Evolutionary conservation across 108 stramenopile genomes (phyloP).

Genomic region (Pseudonitzschia pungens): DNA sequence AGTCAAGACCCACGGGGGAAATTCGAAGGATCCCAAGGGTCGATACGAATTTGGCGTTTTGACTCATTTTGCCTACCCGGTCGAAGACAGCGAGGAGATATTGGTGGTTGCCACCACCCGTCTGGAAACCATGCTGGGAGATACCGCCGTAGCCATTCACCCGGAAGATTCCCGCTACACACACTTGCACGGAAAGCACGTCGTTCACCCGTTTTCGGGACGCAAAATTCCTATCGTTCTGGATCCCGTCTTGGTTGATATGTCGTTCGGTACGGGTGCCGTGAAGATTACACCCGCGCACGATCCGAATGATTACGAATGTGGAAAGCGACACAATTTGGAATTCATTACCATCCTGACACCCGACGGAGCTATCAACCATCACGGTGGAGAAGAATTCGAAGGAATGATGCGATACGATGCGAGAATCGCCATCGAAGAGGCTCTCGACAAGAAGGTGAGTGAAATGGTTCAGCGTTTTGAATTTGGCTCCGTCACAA

Average conservation of each 20-base stretch:
- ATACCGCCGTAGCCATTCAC: constrained; percentile 98
- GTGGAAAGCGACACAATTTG: constrained; percentile 94
- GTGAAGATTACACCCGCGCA: constrained; percentile 99
- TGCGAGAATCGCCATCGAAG: constrained; percentile 95
- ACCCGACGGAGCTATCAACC: constrained; percentile 92
- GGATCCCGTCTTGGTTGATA: constrained; percentile 95
- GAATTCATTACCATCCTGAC: constrained; percentile 92
- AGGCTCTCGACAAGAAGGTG: constrained; percentile 88
- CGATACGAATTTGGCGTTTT: constrained; percentile 98
- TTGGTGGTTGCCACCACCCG: constrained; percentile 98
- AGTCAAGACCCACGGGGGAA: constrained; percentile 96
- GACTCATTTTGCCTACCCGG: constrained; percentile 96
- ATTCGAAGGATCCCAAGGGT: constrained; percentile 81
- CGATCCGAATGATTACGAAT: constrained; percentile 99
- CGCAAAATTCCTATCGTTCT: constrained; percentile 91
- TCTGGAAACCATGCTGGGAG: constrained; percentile 99
- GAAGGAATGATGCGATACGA: constrained; percentile 98
- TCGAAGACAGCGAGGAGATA: constrained; percentile 91
- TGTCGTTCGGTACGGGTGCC: constrained; percentile 98
- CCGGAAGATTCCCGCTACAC: constrained; percentile 97
- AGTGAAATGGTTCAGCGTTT: neutral
- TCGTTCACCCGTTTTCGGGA: constrained; percentile 96
- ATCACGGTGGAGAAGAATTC: constrained; percentile 78
- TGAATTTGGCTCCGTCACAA: neutral
- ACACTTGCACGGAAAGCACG: constrained; percentile 94